Conservation (phyloP, 2,329 filamentous ascomycete species). For the Pyricularia grisea region DNA sequence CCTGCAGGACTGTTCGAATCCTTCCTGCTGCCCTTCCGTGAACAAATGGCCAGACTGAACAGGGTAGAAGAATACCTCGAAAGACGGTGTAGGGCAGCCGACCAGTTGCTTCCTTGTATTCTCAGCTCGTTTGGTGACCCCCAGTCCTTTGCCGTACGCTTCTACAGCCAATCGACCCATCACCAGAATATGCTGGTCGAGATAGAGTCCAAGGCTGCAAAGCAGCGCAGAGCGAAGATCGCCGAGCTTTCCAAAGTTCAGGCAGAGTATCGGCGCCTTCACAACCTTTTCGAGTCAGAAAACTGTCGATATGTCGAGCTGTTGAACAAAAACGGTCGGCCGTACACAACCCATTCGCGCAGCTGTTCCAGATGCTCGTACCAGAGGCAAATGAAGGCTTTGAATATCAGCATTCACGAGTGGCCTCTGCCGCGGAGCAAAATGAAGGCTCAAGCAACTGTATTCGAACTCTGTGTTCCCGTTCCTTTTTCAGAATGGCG, state of each 20-base stretch:
- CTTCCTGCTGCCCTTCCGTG: slow-evolving; percentile 31
- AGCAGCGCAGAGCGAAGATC: slow-evolving; percentile 18
- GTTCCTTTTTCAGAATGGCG: slow-evolving; percentile 34
- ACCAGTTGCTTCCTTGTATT: slow-evolving; percentile 15
- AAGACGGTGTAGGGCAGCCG: slow-evolving; percentile 16
- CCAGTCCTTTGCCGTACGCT: slow-evolving; percentile 35
- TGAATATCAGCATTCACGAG: slow-evolving; percentile 41
- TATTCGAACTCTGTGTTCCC: slow-evolving; percentile 44
- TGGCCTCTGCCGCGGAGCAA: slow-evolving; percentile 39
- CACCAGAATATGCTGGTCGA: slow-evolving; percentile 24
- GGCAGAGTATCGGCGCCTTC: slow-evolving; percentile 18
- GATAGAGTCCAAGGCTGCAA: slow-evolving; percentile 29
- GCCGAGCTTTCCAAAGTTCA: slow-evolving; percentile 21
- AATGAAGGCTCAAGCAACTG: slow-evolving; percentile 26
- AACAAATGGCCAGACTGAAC: slow-evolving; percentile 34
- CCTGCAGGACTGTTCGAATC: slow-evolving; percentile 26
- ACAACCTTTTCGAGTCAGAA: slow-evolving; percentile 5
- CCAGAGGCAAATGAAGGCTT: slow-evolving; percentile 17
- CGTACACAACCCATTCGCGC: neutral
- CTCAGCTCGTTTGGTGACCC: slow-evolving; percentile 25
- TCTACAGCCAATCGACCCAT: slow-evolving; percentile 30
- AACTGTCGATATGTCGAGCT: slow-evolving; percentile 5
- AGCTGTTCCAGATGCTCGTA: slow-evolving; percentile 27
- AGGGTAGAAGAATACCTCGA: slow-evolving; percentile 37
- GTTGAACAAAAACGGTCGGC: neutral